Evolutionary conservation across 2,329 filamentous ascomycete species (phyloP).

Genomic region (Albophoma yamanashiensis): DNA sequence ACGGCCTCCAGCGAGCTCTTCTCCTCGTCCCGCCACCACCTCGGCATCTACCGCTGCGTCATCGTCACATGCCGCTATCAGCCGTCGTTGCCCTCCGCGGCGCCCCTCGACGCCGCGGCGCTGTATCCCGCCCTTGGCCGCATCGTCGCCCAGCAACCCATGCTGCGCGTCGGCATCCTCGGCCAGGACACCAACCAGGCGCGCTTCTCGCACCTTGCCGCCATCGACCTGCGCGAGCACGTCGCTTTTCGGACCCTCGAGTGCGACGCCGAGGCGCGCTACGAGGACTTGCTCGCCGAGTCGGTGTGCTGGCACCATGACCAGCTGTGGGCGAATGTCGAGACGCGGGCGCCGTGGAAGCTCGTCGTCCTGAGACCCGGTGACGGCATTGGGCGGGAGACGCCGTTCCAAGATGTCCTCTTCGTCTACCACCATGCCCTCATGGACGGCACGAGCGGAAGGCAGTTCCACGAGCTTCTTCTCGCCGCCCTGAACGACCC

Average conservation of each 20-base stretch:
- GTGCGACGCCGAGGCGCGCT: constrained; percentile 10
- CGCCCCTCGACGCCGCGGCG: constrained; percentile 2
- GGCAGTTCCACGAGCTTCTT: constrained; percentile 37
- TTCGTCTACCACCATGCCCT: constrained; percentile 43
- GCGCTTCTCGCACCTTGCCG: constrained; percentile 29
- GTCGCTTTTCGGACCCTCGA: constrained; percentile 22
- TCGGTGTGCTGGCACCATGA: constrained; percentile 29
- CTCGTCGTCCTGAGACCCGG: constrained; percentile 23
- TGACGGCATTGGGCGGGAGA: constrained; percentile 1
- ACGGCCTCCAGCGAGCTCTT: constrained; percentile 28
- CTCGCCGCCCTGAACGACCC: constrained; percentile 27
- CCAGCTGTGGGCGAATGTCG: constrained; percentile 28
- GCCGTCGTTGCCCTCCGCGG: constrained; percentile 7
- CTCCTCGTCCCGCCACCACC: constrained; percentile 32
- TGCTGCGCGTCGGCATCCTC: constrained; percentile 37
- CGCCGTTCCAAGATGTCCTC: constrained; percentile 25
- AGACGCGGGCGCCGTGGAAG: constrained; percentile 34
- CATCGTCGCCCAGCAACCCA: constrained; percentile 31
- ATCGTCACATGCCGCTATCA: constrained; percentile 33
- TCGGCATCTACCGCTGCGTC: constrained; percentile 37
- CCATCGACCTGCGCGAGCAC: constrained; percentile 32
- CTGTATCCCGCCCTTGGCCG: constrained; percentile 27
- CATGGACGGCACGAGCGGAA: constrained; percentile 38
- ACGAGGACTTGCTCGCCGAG: constrained; percentile 18
- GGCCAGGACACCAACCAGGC: constrained; percentile 31